Percentiles rank a stretch among this genome's conserved stretches.
phyloP scores from a whole-genome alignment of 2,329 filamentous ascomycete species.

The Ophiostoma perfectum region DNA sequence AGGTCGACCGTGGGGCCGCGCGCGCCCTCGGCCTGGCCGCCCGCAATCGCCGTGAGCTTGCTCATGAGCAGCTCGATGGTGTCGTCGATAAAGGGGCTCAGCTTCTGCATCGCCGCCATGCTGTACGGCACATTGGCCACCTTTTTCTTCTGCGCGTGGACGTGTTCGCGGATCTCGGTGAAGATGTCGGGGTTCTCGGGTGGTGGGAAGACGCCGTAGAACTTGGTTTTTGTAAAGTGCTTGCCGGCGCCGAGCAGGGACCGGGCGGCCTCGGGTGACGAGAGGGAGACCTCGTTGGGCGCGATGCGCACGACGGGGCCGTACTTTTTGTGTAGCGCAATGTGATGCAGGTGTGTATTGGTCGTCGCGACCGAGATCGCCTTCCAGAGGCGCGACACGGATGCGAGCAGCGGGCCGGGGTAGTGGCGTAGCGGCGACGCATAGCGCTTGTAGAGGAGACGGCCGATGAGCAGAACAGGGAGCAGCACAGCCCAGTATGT shows the following conservation, averaged over 20 bases:
- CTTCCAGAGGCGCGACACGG: conserved; percentile 40
- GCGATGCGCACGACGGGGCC: conserved; percentile 47
- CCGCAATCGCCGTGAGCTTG: conserved; percentile 39
- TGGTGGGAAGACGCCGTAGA: conserved; percentile 51
- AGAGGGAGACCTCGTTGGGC: conserved; percentile 44
- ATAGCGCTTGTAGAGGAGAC: conserved; percentile 33
- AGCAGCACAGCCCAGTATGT: conserved; percentile 33
- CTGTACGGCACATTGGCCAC: conserved; percentile 48
- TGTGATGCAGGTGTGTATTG: conserved; percentile 40
- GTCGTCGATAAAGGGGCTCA: conserved; percentile 47
- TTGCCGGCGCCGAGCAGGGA: conserved; percentile 45
- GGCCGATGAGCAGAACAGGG: conserved; percentile 29
- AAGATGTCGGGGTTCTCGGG: conserved; percentile 55
- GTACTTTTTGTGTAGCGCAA: conserved; percentile 42
- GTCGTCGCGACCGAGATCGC: conserved; percentile 36
- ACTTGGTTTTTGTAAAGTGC: conserved; percentile 49
- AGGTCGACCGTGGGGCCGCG: conserved; percentile 37
- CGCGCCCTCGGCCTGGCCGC: conserved; percentile 24
- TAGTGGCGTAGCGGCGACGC: conserved; percentile 35
- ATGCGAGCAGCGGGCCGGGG: conserved; percentile 35
- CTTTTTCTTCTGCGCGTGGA: conserved; percentile 52
- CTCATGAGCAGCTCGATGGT: conserved; percentile 43
- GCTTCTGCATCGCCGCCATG: conserved; percentile 50
- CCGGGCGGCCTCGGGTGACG: conserved; percentile 43
- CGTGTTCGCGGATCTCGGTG: conserved; percentile 49